phyloP scores from a whole-genome alignment of 2,329 filamentous ascomycete genomes.

The Ceratocystis eucalypticola region DNA sequence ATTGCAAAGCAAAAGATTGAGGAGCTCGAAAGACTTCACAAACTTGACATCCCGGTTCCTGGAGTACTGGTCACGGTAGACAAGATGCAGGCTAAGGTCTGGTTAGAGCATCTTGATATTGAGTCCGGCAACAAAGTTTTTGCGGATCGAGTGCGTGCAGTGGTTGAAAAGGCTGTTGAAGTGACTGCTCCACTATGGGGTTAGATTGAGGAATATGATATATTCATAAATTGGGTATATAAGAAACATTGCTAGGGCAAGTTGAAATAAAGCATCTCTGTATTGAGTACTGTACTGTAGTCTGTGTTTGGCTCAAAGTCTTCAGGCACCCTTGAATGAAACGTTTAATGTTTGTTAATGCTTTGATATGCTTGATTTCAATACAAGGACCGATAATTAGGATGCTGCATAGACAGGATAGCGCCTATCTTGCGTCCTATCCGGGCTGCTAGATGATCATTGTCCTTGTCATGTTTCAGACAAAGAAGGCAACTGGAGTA shows the following conservation, averaged over 20 bases:
- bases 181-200: conserved; percentile 64
- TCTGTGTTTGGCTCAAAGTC: neutral
- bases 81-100: conserved; percentile 74
- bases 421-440: neutral
- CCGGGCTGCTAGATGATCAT: neutral
- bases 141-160: conserved; percentile 70
- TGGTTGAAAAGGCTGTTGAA: conserved; percentile 82
- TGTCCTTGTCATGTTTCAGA: neutral
- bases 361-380: neutral
- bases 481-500: neutral
- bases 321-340: neutral
- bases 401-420: neutral
- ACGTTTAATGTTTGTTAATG: too few relatives aligned
- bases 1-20: conserved; percentile 44
- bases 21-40: conserved; percentile 68
- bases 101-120: conserved; percentile 83
- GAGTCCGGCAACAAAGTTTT: conserved; percentile 70
- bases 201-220: conserved; percentile 23
- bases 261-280: neutral
- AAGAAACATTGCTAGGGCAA: neutral
- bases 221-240: neutral
- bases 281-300: neutral
- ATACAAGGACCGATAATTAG: neutral
- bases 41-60: conserved; percentile 77
- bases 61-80: conserved; percentile 79